These are phyloP conservation scores for Drechslera avenae DNA, from an alignment of 2,329 filamentous ascomycete species.

Conservation along the genomic window DNA sequence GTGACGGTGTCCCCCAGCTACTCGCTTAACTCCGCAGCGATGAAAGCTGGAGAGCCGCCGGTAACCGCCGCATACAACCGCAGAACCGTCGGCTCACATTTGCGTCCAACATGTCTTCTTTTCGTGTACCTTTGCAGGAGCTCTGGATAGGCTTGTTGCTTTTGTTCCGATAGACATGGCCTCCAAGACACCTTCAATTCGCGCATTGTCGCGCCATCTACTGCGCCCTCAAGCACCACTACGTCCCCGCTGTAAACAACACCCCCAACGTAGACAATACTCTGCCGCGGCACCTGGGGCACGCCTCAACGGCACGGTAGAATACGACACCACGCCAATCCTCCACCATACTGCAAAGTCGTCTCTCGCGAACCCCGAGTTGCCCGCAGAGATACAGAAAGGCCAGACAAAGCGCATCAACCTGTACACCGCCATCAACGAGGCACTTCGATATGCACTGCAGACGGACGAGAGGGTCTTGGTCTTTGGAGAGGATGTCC, in stretches of 20 bases:
- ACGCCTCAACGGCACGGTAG: constrained; percentile 80
- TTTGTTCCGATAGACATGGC: constrained; percentile 27
- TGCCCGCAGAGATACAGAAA: constrained; percentile 68
- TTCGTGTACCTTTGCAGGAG: not conserved
- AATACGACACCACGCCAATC: constrained; percentile 82
- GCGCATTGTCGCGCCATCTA: constrained; percentile 38
- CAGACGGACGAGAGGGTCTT: constrained; percentile 83
- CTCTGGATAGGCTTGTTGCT: constrained; percentile 1
- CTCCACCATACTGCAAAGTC: constrained; percentile 79
- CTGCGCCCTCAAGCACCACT: constrained; percentile 36
- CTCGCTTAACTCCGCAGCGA: constrained; percentile 12
- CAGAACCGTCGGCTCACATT: constrained; percentile 19
- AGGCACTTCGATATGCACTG: constrained; percentile 81
- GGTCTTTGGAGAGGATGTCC: constrained; percentile 94
- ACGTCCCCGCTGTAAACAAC: constrained; percentile 31
- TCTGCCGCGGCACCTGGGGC: constrained; percentile 57
- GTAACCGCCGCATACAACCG: constrained; percentile 23
- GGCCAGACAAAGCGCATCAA: constrained; percentile 85
- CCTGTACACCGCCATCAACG: constrained; percentile 91
- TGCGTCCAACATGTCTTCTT: constrained; percentile 12
- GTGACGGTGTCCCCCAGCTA: constrained; percentile 4
- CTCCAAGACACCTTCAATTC: constrained; percentile 37
- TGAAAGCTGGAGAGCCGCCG: constrained; percentile 27
- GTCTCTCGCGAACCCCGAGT: constrained; percentile 72
- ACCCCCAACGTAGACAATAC: constrained; percentile 46